Percentiles rank a stretch among this genome's conserved stretches.
phyloP scores from a whole-genome alignment of 139 green algal species.

The Pseudopediastrum boryanum region DNA sequence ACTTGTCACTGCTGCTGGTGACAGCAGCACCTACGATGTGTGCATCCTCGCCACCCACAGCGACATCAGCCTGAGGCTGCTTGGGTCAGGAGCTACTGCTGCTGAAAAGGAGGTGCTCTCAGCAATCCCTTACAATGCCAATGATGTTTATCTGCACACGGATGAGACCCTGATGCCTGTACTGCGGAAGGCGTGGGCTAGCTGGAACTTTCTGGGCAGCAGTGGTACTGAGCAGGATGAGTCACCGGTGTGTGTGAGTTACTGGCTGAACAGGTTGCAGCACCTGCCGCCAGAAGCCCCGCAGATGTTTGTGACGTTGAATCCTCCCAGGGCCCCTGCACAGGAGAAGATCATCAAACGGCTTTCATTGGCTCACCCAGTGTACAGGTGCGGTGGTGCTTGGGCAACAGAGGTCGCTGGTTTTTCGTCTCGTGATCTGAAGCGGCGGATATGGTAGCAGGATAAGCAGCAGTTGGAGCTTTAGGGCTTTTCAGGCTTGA shows the following conservation, averaged over 20 bases:
- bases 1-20: conserved; percentile 45
- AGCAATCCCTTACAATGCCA: conserved; percentile 83
- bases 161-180: conserved; percentile 80
- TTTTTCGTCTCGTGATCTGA: too few relatives aligned
- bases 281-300: conserved; percentile 71
- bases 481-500: too few relatives aligned
- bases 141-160: conserved; percentile 91
- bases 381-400: conserved; percentile 69
- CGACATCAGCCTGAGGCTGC: conserved; percentile 74
- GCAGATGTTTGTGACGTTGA: conserved; percentile 93
- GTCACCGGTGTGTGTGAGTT: conserved; percentile 84
- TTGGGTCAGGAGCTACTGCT: conserved; percentile 58
- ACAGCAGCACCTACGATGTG: conserved; percentile 70
- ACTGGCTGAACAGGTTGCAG: conserved; percentile 93
- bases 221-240: background rate
- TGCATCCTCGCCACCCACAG: conserved; percentile 89
- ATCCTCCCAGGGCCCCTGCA: conserved; percentile 74
- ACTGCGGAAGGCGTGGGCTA: conserved; percentile 74
- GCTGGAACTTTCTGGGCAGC: conserved; percentile 89
- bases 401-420: too few relatives aligned
- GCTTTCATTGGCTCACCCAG: conserved; percentile 77
- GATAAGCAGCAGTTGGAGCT: too few relatives aligned
- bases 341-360: conserved; percentile 50
- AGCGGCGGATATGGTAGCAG: too few relatives aligned
- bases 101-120: conserved; percentile 72